Evolutionary conservation across 257 asterid species (phyloP).

Genomic region (Jacaranda copaia): DNA sequence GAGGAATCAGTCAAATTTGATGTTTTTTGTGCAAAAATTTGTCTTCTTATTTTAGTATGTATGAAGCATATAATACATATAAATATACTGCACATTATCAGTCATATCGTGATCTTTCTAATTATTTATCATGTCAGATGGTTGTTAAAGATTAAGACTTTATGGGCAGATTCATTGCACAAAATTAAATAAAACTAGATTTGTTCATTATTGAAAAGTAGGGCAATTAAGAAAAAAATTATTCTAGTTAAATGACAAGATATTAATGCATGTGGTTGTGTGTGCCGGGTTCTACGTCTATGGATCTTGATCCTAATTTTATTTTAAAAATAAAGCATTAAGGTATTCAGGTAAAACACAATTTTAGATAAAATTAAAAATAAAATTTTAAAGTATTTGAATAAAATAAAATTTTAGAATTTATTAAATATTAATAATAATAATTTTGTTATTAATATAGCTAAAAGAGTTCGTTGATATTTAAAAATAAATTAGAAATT

Average conservation of each 20-base stretch:
- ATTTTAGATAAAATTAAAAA: too few species aligned
- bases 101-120: not conserved
- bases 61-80: too few species aligned
- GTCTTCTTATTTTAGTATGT: not conserved
- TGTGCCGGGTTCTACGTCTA: not conserved
- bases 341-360: too few species aligned
- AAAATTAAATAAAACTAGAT: not conserved
- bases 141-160: conserved; percentile 16
- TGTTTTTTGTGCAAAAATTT: not conserved
- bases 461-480: too few species aligned
- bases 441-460: too few species aligned
- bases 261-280: not conserved
- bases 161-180: conserved; percentile 20
- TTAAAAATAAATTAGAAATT: too few species aligned
- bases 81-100: not conserved
- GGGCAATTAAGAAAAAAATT: conserved; percentile 9
- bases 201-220: conserved; percentile 6
- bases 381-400: too few species aligned
- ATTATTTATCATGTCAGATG: not conserved
- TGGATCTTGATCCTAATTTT: too few species aligned
- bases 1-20: too few species aligned
- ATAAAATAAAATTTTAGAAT: too few species aligned
- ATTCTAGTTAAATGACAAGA: not conserved
- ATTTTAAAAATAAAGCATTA: too few species aligned
- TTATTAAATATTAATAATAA: too few species aligned